Evolutionary conservation across 352 stramenopile species (phyloP).

Genomic region (Globisporangium paddicum): DNA sequence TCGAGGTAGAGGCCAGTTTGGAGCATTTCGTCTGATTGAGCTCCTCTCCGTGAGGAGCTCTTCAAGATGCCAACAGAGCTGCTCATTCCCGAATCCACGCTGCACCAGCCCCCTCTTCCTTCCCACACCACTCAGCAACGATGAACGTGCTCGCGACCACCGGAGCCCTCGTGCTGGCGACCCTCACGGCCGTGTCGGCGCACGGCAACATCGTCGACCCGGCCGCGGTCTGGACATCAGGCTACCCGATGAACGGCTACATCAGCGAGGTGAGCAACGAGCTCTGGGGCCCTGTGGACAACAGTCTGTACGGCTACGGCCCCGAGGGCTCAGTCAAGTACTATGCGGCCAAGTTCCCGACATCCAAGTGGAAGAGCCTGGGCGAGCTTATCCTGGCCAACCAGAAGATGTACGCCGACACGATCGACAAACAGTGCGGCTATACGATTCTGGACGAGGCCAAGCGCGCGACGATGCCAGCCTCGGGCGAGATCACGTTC

Average conservation of each 20-base stretch:
- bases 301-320: conserved; percentile 22
- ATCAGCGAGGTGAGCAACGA: conserved; percentile 17
- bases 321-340: conserved; percentile 20
- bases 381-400: conserved; percentile 26
- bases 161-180: conserved; percentile 4
- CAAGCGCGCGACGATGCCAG: conserved; percentile 29
- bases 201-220: conserved; percentile 44
- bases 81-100: conserved; percentile 1
- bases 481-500: conserved; percentile 31
- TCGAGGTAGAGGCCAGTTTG: neutral
- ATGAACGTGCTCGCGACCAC: conserved; percentile 10
- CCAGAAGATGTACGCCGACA: conserved; percentile 19
- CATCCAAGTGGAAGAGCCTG: conserved; percentile 21
- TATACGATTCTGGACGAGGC: conserved; percentile 24
- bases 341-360: conserved; percentile 21
- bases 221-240: conserved; percentile 21
- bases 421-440: conserved; percentile 15
- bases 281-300: conserved; percentile 19
- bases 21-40: neutral
- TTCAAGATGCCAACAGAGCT: neutral
- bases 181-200: conserved; percentile 11
- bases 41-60: too few relatives aligned
- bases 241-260: conserved; percentile 26
- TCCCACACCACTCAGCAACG: neutral
- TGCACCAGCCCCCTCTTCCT: neutral